These are phyloP conservation scores for Lipomyces orientalis DNA, from an alignment of 805 yeast species.

Conservation along the genomic window DNA sequence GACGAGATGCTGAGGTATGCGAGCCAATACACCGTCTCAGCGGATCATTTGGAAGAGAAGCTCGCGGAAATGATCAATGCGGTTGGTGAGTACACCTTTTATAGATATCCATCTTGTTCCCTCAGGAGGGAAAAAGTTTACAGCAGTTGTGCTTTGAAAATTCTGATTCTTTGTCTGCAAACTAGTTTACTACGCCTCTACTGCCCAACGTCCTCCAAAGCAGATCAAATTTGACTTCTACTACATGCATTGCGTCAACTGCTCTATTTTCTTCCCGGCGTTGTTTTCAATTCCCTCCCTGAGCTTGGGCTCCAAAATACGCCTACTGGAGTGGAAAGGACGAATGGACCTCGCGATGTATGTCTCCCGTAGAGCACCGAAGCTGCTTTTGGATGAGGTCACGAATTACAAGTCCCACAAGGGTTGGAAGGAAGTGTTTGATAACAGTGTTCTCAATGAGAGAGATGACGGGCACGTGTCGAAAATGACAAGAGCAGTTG, in stretches of 20 bases:
- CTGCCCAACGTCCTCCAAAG: conserved; percentile 1
- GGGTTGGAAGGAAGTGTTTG: not conserved
- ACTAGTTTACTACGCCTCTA: not conserved
- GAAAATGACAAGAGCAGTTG: not conserved
- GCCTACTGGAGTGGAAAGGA: not conserved
- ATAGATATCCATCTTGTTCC: not conserved
- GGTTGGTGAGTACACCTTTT: not conserved
- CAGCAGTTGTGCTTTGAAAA: not conserved
- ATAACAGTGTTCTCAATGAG: not conserved
- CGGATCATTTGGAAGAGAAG: not conserved
- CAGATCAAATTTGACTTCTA: not conserved
- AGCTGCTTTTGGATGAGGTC: not conserved
- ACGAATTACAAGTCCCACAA: not conserved
- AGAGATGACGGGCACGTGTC: not conserved
- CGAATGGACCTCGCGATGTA: conserved; percentile 2
- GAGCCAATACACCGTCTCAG: not conserved
- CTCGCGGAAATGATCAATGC: not conserved
- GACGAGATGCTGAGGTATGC: not conserved
- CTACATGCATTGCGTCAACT: not conserved
- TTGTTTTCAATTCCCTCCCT: not conserved
- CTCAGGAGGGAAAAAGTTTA: not conserved
- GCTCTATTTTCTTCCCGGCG: not conserved
- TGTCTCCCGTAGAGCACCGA: not conserved
- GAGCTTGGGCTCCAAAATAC: not conserved
- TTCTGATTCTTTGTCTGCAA: not conserved